Conservation (phyloP, 1,284 basidiomycete genomes). For the Coniophora puteana region DNA sequence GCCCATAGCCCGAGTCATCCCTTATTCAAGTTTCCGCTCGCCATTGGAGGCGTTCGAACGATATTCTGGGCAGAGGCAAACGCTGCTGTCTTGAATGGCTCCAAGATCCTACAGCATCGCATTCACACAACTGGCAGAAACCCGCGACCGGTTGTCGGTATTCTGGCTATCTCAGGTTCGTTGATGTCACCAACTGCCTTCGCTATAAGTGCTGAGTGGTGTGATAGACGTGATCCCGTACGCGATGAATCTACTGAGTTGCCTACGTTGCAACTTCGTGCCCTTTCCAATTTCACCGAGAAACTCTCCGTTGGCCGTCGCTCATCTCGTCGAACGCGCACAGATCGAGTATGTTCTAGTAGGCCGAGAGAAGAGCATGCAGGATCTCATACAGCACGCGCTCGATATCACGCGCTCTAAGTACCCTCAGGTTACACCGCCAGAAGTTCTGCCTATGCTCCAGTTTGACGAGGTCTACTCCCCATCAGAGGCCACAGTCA, state of each 20-base stretch:
- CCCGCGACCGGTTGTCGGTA: too few relatives aligned
- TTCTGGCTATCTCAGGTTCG: too few relatives aligned
- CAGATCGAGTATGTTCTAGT: conserved; percentile 24
- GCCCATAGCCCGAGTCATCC: conserved; percentile 22
- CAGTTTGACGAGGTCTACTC: neutral
- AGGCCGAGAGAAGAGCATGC: conserved; percentile 21
- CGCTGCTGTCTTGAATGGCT: conserved; percentile 16
- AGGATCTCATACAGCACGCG: conserved; percentile 13
- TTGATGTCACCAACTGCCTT: too few relatives aligned
- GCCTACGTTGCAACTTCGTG: too few relatives aligned
- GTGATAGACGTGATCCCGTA: too few relatives aligned
- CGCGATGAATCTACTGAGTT: too few relatives aligned
- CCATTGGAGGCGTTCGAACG: conserved; percentile 2
- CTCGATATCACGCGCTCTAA: conserved; percentile 7
- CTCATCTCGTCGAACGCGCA: conserved; percentile 30
- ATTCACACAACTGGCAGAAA: too few relatives aligned
- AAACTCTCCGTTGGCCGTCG: conserved; percentile 32
- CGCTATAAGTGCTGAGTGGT: too few relatives aligned
- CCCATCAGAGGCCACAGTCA: neutral
- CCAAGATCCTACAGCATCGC: too few relatives aligned
- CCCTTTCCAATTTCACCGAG: conserved; percentile 40
- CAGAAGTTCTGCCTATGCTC: neutral
- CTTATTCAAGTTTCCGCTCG: conserved; percentile 23
- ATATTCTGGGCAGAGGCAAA: conserved; percentile 16
- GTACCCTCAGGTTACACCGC: conserved; percentile 3